These are phyloP conservation scores for Clarireedia homoeocarpa DNA, from an alignment of 2,329 filamentous ascomycete species.

Conservation along the genomic window DNA sequence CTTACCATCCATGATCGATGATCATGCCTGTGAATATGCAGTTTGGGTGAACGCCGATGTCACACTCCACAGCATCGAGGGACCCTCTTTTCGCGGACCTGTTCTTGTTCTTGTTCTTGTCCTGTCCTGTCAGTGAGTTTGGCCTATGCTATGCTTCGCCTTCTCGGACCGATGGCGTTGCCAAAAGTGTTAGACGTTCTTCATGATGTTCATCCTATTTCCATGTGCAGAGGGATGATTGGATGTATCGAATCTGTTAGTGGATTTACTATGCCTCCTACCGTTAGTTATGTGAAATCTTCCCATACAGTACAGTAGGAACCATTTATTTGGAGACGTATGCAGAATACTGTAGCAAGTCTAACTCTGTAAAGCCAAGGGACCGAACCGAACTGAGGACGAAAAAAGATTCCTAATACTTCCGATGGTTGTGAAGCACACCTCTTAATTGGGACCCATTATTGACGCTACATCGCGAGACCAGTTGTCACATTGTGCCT, in stretches of 20 bases:
- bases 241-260: background rate
- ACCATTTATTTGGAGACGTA: conserved; percentile 4
- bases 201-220: background rate
- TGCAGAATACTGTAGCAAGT: background rate
- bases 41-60: background rate
- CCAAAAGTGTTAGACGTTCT: background rate
- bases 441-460: background rate
- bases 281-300: background rate
- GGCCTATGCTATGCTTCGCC: background rate
- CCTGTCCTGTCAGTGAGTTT: background rate
- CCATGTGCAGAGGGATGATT: background rate
- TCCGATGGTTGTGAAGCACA: background rate
- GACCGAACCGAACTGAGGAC: background rate
- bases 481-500: background rate
- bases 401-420: conserved; percentile 3
- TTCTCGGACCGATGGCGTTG: conserved; percentile 6
- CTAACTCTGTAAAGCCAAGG: conserved; percentile 1
- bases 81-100: background rate
- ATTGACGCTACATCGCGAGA: background rate
- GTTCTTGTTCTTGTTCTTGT: too few species aligned
- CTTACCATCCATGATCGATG: background rate
- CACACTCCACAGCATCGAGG: background rate
- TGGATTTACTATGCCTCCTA: conserved; percentile 1
- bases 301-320: background rate
- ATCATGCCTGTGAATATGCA: conserved; percentile 1